Conservation (phyloP, 1,284 basidiomycete species). For the Pseudozyma tsukubaensis region DNA sequence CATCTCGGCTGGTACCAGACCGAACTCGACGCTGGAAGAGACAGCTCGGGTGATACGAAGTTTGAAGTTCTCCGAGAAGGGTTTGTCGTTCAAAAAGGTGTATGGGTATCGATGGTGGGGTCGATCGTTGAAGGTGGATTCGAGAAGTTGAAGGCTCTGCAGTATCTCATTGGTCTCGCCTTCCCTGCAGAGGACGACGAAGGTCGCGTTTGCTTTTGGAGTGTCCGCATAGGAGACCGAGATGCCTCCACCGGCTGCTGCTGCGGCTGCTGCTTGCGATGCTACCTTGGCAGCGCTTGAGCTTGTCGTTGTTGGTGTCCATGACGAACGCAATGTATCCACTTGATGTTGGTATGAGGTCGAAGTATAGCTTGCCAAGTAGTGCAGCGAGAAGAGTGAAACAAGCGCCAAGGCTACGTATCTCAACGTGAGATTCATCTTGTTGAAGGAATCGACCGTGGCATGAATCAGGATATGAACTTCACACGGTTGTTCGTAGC, state of each 20-base stretch:
- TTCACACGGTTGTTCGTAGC: too few relatives aligned
- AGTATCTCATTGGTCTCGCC: conserved; percentile 63
- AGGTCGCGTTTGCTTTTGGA: conserved; percentile 67
- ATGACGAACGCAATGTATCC: conserved; percentile 16
- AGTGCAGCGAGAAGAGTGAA: conserved; percentile 37
- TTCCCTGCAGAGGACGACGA: conserved; percentile 68
- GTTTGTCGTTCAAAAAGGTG: conserved; percentile 69
- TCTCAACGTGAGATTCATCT: conserved; percentile 29
- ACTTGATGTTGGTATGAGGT: conserved; percentile 30
- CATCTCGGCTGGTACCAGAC: conserved; percentile 81
- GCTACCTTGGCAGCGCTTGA: conserved; percentile 3
- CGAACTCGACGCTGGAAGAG: conserved; percentile 73
- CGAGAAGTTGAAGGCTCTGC: conserved; percentile 51
- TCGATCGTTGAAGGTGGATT: conserved; percentile 64
- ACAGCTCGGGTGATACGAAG: conserved; percentile 60
- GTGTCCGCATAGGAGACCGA: conserved; percentile 12
- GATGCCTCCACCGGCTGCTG: conserved; percentile 1
- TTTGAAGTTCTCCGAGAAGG: conserved; percentile 69
- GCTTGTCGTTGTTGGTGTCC: background rate
- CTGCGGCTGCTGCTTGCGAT: background rate
- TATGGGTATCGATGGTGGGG: conserved; percentile 66
- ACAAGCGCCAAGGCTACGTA: conserved; percentile 30
- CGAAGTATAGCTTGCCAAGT: conserved; percentile 29
- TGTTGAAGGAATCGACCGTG: background rate
- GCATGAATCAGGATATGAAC: too few relatives aligned